phyloP scores from a whole-genome alignment of 176 grass and related monocot genomes.

The Hyparrhenia diplandra region DNA sequence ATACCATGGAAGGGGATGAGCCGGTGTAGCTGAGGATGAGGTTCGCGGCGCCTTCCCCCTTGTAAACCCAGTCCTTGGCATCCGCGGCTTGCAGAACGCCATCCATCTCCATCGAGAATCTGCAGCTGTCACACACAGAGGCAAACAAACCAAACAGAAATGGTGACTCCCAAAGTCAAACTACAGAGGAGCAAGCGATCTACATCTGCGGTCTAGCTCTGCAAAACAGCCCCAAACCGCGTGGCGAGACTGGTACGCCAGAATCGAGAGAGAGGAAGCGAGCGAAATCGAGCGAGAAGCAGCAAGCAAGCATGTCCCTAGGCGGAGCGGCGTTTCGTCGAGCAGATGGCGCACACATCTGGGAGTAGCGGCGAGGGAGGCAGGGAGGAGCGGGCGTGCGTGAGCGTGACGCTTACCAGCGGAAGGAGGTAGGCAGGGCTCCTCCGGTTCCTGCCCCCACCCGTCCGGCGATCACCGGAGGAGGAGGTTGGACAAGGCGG shows the following conservation, averaged over 20 bases:
- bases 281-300: too few relatives aligned
- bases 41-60: slow-evolving; percentile 81
- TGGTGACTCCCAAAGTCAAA: not conserved
- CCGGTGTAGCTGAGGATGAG: slow-evolving; percentile 76
- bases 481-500: not conserved
- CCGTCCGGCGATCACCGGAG: not conserved
- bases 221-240: not conserved
- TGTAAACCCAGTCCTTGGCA: slow-evolving; percentile 82
- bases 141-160: not conserved
- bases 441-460: not conserved
- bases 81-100: slow-evolving; percentile 43
- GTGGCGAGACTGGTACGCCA: not conserved
- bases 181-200: not conserved
- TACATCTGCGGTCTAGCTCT: not conserved
- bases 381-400: too few relatives aligned
- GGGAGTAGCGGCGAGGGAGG: not conserved
- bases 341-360: not conserved
- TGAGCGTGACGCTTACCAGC: slow-evolving; percentile 15
- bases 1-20: slow-evolving; percentile 66
- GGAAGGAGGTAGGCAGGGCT: not conserved
- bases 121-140: not conserved
- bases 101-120: slow-evolving; percentile 32
- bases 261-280: not conserved
- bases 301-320: not conserved
- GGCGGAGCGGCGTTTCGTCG: slow-evolving; percentile 24